These are phyloP conservation scores for Calonectria honghensis DNA, from an alignment of 2,329 filamentous ascomycete species.

Conservation along the genomic window DNA sequence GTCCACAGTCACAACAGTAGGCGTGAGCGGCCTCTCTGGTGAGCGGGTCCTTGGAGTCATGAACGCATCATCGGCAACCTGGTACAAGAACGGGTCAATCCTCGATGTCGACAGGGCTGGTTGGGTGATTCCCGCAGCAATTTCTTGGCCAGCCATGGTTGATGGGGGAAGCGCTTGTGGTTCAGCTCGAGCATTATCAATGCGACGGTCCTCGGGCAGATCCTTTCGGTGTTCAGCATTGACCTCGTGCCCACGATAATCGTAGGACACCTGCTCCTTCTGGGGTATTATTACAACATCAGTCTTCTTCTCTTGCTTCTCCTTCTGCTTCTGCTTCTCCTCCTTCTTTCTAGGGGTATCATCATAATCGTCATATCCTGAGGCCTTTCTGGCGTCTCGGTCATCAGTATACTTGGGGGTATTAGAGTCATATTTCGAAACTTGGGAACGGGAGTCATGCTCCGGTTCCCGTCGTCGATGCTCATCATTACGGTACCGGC, in stretches of 20 bases:
- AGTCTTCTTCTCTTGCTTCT: conserved; percentile 51
- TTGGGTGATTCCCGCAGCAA: conserved; percentile 52
- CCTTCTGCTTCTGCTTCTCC: conserved; percentile 51
- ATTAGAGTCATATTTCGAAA: conserved; percentile 56
- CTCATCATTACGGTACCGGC: conserved; percentile 44
- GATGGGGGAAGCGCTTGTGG: conserved; percentile 53
- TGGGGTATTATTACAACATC: conserved; percentile 53
- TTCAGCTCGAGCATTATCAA: conserved; percentile 53
- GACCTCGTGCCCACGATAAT: conserved; percentile 53
- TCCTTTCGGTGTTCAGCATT: conserved; percentile 57
- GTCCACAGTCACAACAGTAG: conserved; percentile 71
- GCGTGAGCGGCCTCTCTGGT: conserved; percentile 67
- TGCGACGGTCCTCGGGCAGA: conserved; percentile 51
- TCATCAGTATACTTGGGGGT: conserved; percentile 57
- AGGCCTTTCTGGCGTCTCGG: conserved; percentile 55
- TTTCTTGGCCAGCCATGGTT: conserved; percentile 55
- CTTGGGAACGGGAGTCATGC: conserved; percentile 55
- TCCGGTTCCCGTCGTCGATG: conserved; percentile 41
- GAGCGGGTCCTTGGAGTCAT: conserved; percentile 64
- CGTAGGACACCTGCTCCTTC: conserved; percentile 50
- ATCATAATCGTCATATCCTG: conserved; percentile 58
- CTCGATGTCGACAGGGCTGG: conserved; percentile 53
- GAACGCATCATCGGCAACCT: conserved; percentile 72
- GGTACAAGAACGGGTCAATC: conserved; percentile 76
- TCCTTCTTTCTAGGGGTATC: conserved; percentile 55